A percentile compares a stretch with the other conserved stretches of the same genome.
Evolutionary conservation across 768 basidiomycete genomes (phyloP).

Genomic region (Mycena venus): DNA sequence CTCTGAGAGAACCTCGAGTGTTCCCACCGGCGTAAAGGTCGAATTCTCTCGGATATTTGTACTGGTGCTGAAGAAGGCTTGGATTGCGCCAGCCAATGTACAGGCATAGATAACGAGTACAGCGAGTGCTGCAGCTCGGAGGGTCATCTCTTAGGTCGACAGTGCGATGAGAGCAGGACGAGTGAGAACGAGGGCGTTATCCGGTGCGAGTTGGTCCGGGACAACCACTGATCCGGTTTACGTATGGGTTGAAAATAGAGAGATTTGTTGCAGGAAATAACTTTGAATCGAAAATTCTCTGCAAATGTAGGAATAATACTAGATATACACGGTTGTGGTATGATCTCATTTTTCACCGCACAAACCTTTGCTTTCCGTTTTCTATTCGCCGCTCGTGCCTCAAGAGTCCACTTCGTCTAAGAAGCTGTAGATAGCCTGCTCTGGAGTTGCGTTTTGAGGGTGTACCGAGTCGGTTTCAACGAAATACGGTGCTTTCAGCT

Average conservation of each 20-base stretch:
- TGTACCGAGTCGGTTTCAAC: too few relatives aligned
- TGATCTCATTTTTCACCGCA: too few relatives aligned
- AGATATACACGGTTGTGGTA: too few relatives aligned
- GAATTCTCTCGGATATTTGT: slow-evolving; percentile 10
- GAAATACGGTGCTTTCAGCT: too few relatives aligned
- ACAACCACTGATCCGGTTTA: slow-evolving; percentile 15
- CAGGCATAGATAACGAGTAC: slow-evolving; percentile 8
- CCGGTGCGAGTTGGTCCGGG: slow-evolving; percentile 14
- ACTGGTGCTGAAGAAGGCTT: slow-evolving; percentile 17
- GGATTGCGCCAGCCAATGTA: slow-evolving; percentile 10
- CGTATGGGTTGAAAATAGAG: slow-evolving; percentile 9
- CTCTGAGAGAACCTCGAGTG: slow-evolving; percentile 18
- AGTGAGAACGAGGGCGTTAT: slow-evolving; percentile 1
- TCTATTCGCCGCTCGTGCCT: too few relatives aligned
- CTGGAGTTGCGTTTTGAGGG: too few relatives aligned
- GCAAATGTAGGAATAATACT: too few relatives aligned
- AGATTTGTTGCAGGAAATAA: not conserved
- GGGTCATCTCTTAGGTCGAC: slow-evolving; percentile 16
- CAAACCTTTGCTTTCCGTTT: too few relatives aligned
- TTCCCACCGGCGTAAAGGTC: slow-evolving; percentile 5
- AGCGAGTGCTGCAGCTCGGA: slow-evolving; percentile 11
- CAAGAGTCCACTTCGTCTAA: too few relatives aligned
- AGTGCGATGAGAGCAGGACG: slow-evolving; percentile 15
- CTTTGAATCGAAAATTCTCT: too few relatives aligned
- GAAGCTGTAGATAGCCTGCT: too few relatives aligned